Evolutionary conservation across 257 asterid genomes (phyloP).

Genomic region (Knoxia roxburghii): DNA sequence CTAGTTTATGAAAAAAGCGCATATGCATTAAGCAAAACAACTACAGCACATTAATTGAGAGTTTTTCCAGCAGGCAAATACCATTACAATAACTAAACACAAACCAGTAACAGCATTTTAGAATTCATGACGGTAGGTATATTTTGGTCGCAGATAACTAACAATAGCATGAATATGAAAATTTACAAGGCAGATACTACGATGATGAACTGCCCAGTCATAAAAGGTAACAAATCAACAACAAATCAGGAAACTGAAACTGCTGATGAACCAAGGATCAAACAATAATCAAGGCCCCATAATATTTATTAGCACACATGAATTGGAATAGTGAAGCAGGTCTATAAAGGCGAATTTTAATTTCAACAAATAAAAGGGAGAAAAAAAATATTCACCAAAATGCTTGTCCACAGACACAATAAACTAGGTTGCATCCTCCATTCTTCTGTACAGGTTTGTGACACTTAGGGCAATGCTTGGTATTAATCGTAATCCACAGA

Average conservation of each 20-base stretch:
- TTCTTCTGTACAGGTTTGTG: slow-evolving; percentile 44
- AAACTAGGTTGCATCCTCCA: slow-evolving; percentile 59
- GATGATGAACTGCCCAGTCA: background rate
- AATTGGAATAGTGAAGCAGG: background rate
- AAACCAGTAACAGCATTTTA: background rate
- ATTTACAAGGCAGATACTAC: background rate
- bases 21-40: background rate
- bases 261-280: background rate
- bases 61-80: background rate
- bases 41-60: background rate
- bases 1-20: background rate
- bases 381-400: slow-evolving; percentile 42
- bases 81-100: background rate
- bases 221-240: background rate
- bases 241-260: background rate
- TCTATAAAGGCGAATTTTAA: background rate
- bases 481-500: slow-evolving; percentile 33
- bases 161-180: slow-evolving; percentile 1
- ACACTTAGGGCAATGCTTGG: slow-evolving; percentile 52
- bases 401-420: slow-evolving; percentile 45
- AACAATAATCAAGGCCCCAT: background rate
- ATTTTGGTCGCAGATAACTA: background rate
- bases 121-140: background rate
- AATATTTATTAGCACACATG: background rate
- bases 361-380: too few relatives aligned